Base-by-base conservation (phyloP, 768 basidiomycete species). In the Pleurotus tuoliensis region DNA sequence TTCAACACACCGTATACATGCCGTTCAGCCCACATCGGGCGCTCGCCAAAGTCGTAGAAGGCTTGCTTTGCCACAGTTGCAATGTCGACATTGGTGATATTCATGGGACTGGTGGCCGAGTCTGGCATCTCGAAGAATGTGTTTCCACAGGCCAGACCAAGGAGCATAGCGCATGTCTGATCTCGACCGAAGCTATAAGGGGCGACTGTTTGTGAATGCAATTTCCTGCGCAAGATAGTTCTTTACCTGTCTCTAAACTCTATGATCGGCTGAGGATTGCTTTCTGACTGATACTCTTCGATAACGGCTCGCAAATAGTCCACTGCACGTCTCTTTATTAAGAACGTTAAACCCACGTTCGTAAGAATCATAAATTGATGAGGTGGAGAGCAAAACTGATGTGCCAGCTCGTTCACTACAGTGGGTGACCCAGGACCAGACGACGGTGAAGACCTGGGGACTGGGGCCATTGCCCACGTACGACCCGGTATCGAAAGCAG, bases 121-220 rank as follows among this genome's bases (percentile, higher is more conserved):
- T 82, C 82, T n/a, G 73, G 40, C 25, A 75, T 69, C 57, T 89
- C 86, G 55, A 94, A 70, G 70, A 87, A 93, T 1, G 87, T 86
- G 68, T 94, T 94, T 37, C 89, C 90, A 57, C 88, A 82, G 0
- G 93, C 91, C 56, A 98, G 79, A 9, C 87, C 89, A 12, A 96
- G 79, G 15, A 93, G 82, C 90, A 97, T 95, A 4, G 92, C 88
- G 63, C 93, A 95, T 3, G 92, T 89, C 64, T 96, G 91, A 67
- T 94, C 91, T 53, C 92, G 82, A 46, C 94, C 94, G 68, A 90
- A 97, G 66, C 94, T 96, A 62, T 15, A 58, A 18, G 41, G 56
- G 22, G 30, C 22, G 39, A 54, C 8, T 56, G 43, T 58, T 15
- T 58, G 61, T 58, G 40, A 52, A 37, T 40, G 39, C 25, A 27